Evolutionary conservation across 306 rosid species (phyloP).

Genomic region (Abrus pulchellus): DNA sequence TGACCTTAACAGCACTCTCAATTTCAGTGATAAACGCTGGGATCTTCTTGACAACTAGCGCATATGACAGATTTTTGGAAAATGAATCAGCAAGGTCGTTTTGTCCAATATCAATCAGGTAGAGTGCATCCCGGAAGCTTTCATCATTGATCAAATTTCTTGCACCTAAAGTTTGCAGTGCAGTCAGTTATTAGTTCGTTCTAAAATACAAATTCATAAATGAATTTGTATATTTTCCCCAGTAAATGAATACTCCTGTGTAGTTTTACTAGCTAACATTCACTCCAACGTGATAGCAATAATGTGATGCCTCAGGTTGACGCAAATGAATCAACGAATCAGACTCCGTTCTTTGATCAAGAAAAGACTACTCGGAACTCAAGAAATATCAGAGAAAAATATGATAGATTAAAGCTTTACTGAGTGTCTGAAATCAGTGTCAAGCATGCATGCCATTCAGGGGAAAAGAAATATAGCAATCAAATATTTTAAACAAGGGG

Average conservation of each 20-base stretch:
- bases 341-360: not conserved
- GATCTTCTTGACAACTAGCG: slow-evolving; percentile 65
- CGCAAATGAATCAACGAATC: not conserved
- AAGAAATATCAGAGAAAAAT: not conserved
- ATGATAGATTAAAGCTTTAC: not conserved
- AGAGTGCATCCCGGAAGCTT: slow-evolving; percentile 79
- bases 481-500: not conserved
- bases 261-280: slow-evolving; percentile 17
- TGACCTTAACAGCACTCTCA: slow-evolving; percentile 73
- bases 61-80: slow-evolving; percentile 64
- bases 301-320: not conserved
- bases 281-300: slow-evolving; percentile 2
- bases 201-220: slow-evolving; percentile 18
- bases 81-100: slow-evolving; percentile 89
- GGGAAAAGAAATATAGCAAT: not conserved
- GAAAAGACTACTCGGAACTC: not conserved
- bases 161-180: slow-evolving; percentile 56
- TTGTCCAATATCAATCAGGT: slow-evolving; percentile 94
- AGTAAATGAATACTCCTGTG: not conserved
- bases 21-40: slow-evolving; percentile 72
- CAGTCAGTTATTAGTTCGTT: slow-evolving; percentile 38
- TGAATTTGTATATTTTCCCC: not conserved
- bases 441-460: not conserved
- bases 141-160: slow-evolving; percentile 56
- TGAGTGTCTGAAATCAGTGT: not conserved